phyloP scores from a whole-genome alignment of 2,329 filamentous ascomycete genomes.

The Cytospora leucostoma region DNA sequence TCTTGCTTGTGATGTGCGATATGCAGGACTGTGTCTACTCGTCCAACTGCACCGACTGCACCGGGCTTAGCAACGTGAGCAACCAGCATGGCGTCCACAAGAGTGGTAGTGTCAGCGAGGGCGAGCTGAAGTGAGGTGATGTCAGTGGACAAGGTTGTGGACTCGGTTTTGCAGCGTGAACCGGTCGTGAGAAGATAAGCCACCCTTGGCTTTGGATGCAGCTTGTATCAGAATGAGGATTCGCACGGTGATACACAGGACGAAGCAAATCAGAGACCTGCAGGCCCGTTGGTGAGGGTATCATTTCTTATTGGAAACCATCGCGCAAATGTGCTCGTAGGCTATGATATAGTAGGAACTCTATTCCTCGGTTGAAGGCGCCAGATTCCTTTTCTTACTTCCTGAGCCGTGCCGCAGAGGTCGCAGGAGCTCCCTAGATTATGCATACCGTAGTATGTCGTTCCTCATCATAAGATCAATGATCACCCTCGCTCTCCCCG shows the following conservation, averaged over 20 bases:
- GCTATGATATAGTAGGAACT: no score
- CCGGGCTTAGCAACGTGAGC: conserved; percentile 14
- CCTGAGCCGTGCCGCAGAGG: neutral
- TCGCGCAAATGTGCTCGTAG: no score
- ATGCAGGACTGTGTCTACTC: conserved; percentile 18
- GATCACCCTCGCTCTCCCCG: conserved; percentile 7
- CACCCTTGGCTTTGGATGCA: no score
- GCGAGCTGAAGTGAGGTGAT: conserved; percentile 12
- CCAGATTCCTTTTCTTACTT: no score
- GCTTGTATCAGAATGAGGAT: no score
- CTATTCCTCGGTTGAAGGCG: no score
- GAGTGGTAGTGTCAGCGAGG: neutral
- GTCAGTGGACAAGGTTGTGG: neutral
- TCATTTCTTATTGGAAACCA: no score
- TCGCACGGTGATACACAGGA: no score
- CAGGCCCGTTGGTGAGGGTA: no score
- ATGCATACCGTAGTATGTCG: neutral
- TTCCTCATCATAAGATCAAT: neutral
- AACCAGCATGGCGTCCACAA: conserved; percentile 20
- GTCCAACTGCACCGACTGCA: conserved; percentile 25
- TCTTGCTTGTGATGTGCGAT: neutral
- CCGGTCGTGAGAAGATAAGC: no score
- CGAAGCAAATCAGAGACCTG: no score
- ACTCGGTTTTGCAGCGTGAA: no score
- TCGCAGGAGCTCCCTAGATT: neutral